Evolutionary conservation across 1,139 yeast genomes (phyloP), one percentile per base, ranked within the genome.

Genomic region (Taphrina betulina): DNA sequence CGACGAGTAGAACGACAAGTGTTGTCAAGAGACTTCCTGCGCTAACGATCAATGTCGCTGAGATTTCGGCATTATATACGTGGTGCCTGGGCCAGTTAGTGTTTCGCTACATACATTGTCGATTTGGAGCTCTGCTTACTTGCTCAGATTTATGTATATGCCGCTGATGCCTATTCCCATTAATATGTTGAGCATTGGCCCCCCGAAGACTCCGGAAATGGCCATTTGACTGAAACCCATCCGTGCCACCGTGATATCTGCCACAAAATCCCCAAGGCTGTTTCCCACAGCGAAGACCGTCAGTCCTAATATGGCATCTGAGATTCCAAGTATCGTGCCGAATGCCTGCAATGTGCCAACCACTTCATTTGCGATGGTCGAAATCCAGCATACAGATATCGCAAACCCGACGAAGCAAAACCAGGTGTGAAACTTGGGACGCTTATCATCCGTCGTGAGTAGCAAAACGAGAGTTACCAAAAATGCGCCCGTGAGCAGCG

Each of bases 201-300:
- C 94, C 0, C 96, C 97, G 69, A 89, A 86, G 66, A 96, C 90
- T 0, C 97, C 96, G 12, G 95, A 85, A 38, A 92, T 75, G 0
- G 97, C 96, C 92, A 90, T 87, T 60, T 85, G 77, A 0, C 96
- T 90, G 73, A 82, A 83, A 0, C 96, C 96, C 81, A 87, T 80
- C 60, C 74, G 75, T 0, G 96, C 92, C 53, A 92, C 82, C 0
- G 95, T 85, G 51, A 84, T 73, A 65, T 92, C 89, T 0, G 96
- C 85, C 1, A 90, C 81, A 54, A 90, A 74, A 65, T 92, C 98
- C 3, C 96, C 96, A 3, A 88, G 72, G 0, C 96, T 89, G 67
- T 90, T 92, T 5, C 98, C 98, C 62, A 90, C 73, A 0, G 97
- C 96, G 72, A 90, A 89, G 0, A 90, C 78, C 0, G 96, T 89